These are phyloP conservation scores for Amaranthus hypochondriacus DNA, from an alignment of 148 eudicot genomes.

Conservation along the genomic window DNA sequence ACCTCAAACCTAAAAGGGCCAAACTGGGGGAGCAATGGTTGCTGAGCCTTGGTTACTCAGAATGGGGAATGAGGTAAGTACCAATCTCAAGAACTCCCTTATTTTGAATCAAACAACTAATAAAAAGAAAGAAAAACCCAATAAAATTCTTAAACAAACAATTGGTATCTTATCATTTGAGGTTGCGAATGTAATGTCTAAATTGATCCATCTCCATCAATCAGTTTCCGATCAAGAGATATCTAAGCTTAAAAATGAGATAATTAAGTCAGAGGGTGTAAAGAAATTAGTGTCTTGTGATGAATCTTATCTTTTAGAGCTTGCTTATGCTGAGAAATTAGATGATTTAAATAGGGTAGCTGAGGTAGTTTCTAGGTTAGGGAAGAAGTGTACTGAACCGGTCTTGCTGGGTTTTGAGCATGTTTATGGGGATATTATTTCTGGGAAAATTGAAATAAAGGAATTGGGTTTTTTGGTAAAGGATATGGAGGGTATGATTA, in stretches of 20 bases:
- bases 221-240: constrained; percentile 56
- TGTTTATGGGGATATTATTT: constrained; percentile 61
- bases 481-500: constrained; percentile 81
- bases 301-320: constrained; percentile 48
- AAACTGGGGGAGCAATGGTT: constrained; percentile 46
- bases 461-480: constrained; percentile 65
- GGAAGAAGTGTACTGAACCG: constrained; percentile 60
- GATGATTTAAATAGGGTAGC: constrained; percentile 71
- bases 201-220: constrained; percentile 60
- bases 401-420: constrained; percentile 78
- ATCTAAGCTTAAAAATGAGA: constrained; percentile 45
- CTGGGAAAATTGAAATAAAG: constrained; percentile 52
- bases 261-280: constrained; percentile 61
- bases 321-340: constrained; percentile 61
- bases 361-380: constrained; percentile 71
- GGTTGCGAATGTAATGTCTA: constrained; percentile 89
- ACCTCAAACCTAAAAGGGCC: not conserved
- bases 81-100: constrained; percentile 66
- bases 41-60: constrained; percentile 80
- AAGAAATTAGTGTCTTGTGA: constrained; percentile 49
- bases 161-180: constrained; percentile 85
- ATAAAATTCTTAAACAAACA: constrained; percentile 19
- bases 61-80: constrained; percentile 77
- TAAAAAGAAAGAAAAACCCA: constrained; percentile 17
- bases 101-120: constrained; percentile 30